These are phyloP conservation scores for Globisporangium uncinulatum DNA, from an alignment of 352 stramenopile species.

Conservation along the genomic window DNA sequence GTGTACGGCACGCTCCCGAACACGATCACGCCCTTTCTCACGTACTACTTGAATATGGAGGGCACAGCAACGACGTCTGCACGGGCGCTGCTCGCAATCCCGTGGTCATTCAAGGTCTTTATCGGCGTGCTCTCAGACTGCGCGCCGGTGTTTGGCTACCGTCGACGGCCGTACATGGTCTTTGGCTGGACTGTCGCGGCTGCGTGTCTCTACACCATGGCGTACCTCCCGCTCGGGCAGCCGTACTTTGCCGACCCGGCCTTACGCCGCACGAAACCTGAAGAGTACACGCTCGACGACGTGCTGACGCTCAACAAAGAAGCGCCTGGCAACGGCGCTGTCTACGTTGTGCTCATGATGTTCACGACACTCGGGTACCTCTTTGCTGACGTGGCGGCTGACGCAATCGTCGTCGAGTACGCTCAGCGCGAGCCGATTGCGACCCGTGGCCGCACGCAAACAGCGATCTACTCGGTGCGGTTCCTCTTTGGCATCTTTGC, in stretches of 20 bases:
- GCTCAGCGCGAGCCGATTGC: conserved; percentile 40
- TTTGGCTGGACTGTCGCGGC: conserved; percentile 37
- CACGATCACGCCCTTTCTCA: conserved; percentile 40
- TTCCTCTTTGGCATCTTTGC: conserved; percentile 33
- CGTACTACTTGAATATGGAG: conserved; percentile 46
- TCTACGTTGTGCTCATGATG: conserved; percentile 44
- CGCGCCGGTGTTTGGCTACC: conserved; percentile 42
- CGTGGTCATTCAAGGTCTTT: conserved; percentile 58
- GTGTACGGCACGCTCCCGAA: conserved; percentile 35
- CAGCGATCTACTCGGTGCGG: conserved; percentile 37
- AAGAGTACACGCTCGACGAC: conserved; percentile 18
- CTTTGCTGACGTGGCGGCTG: conserved; percentile 39
- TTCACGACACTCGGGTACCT: conserved; percentile 41
- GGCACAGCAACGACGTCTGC: conserved; percentile 32
- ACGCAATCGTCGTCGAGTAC: conserved; percentile 47
- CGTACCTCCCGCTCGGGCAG: conserved; percentile 23
- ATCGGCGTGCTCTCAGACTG: conserved; percentile 48
- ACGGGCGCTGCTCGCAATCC: conserved; percentile 30
- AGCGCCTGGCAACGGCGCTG: conserved; percentile 24
- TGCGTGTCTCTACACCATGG: conserved; percentile 37
- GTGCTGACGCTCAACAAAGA: conserved; percentile 26
- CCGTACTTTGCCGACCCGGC: conserved; percentile 34
- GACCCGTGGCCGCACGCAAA: conserved; percentile 41
- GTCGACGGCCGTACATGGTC: conserved; percentile 50
- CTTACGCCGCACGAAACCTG: conserved; percentile 25